These are phyloP conservation scores for Boletus sp. DNA, from an alignment of 768 basidiomycete genomes.

Conservation along the genomic window DNA sequence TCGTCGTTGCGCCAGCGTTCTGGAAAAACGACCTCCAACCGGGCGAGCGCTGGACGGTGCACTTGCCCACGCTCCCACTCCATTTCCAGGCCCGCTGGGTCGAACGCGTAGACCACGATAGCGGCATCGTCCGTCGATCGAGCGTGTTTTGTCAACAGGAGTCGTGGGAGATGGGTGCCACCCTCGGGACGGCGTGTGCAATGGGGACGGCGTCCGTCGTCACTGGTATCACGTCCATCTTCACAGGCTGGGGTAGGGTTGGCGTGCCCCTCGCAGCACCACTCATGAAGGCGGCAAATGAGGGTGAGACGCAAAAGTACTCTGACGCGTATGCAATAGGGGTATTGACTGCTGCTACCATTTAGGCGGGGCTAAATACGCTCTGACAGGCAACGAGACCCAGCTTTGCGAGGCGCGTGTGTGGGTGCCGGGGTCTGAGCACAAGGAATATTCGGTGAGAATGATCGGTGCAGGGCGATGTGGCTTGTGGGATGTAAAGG, in stretches of 20 bases:
- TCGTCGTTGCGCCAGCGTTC: conserved; percentile 2
- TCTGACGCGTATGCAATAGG: neutral
- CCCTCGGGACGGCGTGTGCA: conserved; percentile 14
- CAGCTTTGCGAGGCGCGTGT: conserved; percentile 17
- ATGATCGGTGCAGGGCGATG: neutral
- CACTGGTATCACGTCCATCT: neutral
- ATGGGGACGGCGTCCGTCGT: conserved; percentile 20
- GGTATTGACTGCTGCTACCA: neutral
- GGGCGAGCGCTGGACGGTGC: conserved; percentile 16
- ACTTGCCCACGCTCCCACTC: conserved; percentile 8
- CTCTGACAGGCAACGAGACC: neutral
- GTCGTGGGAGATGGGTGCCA: conserved; percentile 19
- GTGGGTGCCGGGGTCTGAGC: conserved; percentile 22
- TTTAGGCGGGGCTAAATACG: conserved; percentile 11
- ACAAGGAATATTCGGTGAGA: conserved; percentile 20
- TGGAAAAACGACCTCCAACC: conserved; percentile 21
- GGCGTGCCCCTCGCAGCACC: conserved; percentile 4
- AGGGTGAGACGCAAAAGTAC: conserved; percentile 1
- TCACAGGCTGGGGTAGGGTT: neutral
- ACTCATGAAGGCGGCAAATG: conserved; percentile 10
- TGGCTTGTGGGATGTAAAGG: conserved; percentile 18
- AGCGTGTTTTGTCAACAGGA: conserved; percentile 14
- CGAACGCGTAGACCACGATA: conserved; percentile 9
- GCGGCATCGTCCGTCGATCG: conserved; percentile 1
- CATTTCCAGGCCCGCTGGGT: conserved; percentile 15